A percentile compares a stretch with the other conserved stretches of the same genome.
phyloP scores from a whole-genome alignment of 257 asterid species.

The Nicotiana obtusifolia region DNA sequence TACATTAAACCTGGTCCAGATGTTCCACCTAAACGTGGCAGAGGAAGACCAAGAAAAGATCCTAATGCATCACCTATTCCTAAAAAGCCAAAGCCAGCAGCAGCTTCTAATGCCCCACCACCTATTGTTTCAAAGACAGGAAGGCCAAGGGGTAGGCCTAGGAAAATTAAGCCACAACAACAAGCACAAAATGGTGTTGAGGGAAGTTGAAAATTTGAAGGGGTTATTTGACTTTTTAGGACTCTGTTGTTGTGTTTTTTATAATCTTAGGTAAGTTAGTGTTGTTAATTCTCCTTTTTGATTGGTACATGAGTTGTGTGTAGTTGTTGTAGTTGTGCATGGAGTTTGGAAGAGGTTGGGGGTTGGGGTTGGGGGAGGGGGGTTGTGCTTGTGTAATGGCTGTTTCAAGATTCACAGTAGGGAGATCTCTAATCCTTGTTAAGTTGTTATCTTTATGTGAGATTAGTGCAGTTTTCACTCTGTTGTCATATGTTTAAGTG shows the following conservation, averaged over 20 bases:
- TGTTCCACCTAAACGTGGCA: slow-evolving; percentile 65
- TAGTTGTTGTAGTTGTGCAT: neutral
- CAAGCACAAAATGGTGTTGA: slow-evolving; percentile 27
- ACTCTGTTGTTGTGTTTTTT: neutral
- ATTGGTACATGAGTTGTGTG: slow-evolving; percentile 4
- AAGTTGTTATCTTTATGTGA: no score
- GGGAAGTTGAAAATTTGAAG: slow-evolving; percentile 14
- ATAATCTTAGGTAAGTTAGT: neutral
- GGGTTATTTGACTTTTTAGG: neutral
- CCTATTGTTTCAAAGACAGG: slow-evolving; percentile 14
- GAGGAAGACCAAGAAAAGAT: slow-evolving; percentile 83
- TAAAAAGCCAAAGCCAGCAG: slow-evolving; percentile 54
- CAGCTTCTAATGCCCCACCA: neutral
- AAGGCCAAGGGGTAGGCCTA: slow-evolving; percentile 84
- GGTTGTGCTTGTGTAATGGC: neutral
- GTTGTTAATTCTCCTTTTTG: neutral
- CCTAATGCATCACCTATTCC: slow-evolving; percentile 64
- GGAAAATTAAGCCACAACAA: slow-evolving; percentile 55
- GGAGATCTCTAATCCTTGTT: neutral
- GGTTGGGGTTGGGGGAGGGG: neutral
- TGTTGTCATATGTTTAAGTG: neutral
- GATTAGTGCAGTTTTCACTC: neutral
- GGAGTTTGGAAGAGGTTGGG: neutral
- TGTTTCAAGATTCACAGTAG: slow-evolving; percentile 11
- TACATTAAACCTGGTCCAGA: slow-evolving; percentile 57